Evolutionary conservation across 352 stramenopile species (phyloP).

Genomic region (Globisporangium spiculum): DNA sequence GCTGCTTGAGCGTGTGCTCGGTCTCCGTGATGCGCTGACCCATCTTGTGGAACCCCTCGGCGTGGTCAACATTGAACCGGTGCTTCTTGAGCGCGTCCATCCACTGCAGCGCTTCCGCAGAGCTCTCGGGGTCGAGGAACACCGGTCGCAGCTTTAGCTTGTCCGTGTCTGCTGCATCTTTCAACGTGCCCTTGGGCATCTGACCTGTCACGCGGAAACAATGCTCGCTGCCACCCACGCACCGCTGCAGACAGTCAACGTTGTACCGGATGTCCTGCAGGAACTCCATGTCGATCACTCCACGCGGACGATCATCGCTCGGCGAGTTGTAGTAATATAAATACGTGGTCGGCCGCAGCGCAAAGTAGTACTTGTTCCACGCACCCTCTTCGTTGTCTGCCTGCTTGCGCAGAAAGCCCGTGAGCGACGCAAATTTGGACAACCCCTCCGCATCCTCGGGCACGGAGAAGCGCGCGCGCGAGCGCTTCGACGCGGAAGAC

Average conservation of each 20-base stretch:
- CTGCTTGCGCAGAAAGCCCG: conserved; percentile 69
- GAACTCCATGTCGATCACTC: conserved; percentile 81
- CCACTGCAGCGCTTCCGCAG: conserved; percentile 53
- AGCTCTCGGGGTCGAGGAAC: conserved; percentile 58
- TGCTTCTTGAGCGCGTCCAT: conserved; percentile 69
- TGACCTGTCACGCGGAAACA: conserved; percentile 75
- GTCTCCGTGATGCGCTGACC: conserved; percentile 34
- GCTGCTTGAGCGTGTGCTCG: conserved; percentile 24
- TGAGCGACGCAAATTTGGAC: conserved; percentile 46
- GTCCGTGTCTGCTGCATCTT: conserved; percentile 26
- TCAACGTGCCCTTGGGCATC: conserved; percentile 31
- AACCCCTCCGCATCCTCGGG: conserved; percentile 43
- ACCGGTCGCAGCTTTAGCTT: conserved; percentile 54
- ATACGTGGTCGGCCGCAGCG: conserved; percentile 67
- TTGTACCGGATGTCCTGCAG: conserved; percentile 74
- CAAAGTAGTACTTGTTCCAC: conserved; percentile 84
- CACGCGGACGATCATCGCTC: conserved; percentile 58
- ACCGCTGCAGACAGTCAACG: conserved; percentile 70
- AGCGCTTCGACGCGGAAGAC: conserved; percentile 29
- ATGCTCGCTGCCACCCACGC: conserved; percentile 52
- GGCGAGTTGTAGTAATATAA: conserved; percentile 83
- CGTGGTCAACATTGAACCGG: conserved; percentile 55
- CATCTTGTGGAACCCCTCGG: conserved; percentile 38
- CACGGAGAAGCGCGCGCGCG: conserved; percentile 55
- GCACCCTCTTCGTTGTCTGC: conserved; percentile 73